These are phyloP conservation scores for Teratosphaeria nubilosa DNA, from an alignment of 2,329 filamentous ascomycete genomes.

Conservation along the genomic window DNA sequence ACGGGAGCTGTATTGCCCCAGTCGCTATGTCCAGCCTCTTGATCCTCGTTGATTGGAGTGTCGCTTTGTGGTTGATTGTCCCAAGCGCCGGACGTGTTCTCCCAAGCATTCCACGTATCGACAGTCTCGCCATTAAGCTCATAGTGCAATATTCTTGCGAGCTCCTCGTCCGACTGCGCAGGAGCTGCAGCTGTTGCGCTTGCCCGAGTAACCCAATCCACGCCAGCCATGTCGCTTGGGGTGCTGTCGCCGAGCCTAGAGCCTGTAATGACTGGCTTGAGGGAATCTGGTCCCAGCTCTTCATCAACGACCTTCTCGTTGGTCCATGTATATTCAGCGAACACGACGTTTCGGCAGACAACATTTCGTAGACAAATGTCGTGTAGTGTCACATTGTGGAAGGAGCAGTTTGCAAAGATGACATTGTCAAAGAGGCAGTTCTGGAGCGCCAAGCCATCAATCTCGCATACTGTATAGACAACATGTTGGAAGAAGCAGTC, in stretches of 20 bases:
- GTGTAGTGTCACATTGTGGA: neutral
- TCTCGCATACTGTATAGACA: neutral
- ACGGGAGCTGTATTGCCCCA: neutral
- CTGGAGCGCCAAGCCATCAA: neutral
- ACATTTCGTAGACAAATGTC: neutral
- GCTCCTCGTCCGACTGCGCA: neutral
- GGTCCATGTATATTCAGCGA: neutral
- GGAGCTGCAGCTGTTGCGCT: neutral
- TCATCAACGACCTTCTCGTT: neutral
- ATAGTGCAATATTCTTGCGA: neutral
- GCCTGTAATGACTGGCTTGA: neutral
- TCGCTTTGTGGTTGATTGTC: neutral
- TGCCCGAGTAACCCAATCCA: neutral
- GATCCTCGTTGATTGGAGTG: no score
- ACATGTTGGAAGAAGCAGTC: neutral
- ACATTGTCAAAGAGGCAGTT: neutral
- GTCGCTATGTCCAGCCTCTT: neutral
- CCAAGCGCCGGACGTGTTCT: neutral
- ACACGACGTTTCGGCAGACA: neutral
- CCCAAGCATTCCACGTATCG: neutral
- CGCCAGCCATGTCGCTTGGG: neutral
- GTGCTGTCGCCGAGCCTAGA: neutral
- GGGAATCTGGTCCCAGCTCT: neutral
- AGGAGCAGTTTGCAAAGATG: neutral
- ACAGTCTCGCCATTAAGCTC: neutral